Base-by-base conservation (phyloP, 768 basidiomycete genomes). In the Suillus weaverae region DNA sequence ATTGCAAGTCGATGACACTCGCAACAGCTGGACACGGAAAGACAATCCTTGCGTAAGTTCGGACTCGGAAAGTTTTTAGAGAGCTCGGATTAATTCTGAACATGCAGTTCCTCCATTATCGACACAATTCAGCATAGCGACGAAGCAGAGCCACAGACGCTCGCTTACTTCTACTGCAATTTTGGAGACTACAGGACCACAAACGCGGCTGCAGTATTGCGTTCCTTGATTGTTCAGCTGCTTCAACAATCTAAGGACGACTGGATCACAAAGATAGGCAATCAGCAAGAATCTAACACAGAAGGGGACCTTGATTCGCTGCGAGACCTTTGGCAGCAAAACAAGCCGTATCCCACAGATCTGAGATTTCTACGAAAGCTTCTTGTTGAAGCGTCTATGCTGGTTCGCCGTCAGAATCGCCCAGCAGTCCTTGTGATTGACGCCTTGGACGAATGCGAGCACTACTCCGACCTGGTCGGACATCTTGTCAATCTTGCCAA, bases 121-220 rank as follows among this genome's bases (percentile, higher is more conserved):
- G 60, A 68, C 0, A 10, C 22, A 39, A 51, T 68, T 11, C 38
- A 41, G 5, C 13, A 11, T 18, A 4, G 4, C 4, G 22, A 36
- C 0, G 35, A 61, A 4, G 13, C 43, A 2, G 60, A 62, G 14
- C 64, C 33, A 10, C 62, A 68, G 9, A 6, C 59, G 1, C 26
- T 72, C 13, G 35, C 20, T 4, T 68, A 59, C n/a, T 70, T 72
- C 18, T 72, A 74, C 6, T 72, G 70, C 3, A 63, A 72, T 53
- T 74, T 72, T 11, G 68, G 65, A 26, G 60, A 35, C 1, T 65
- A 67, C 26, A 61, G 56, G 20, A 60, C 65, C 1, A 70, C 51
- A 33, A 63, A 22, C 26, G 48, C 62, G 2, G 18, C 48, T 9
- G 65, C 69, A 38, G 56, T 70, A 20, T 57, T 72, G 56, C 68